A percentile compares a stretch with the other conserved stretches of the same genome.
phyloP scores from a whole-genome alignment of 306 rosid genomes.

The Malus orientalis region DNA sequence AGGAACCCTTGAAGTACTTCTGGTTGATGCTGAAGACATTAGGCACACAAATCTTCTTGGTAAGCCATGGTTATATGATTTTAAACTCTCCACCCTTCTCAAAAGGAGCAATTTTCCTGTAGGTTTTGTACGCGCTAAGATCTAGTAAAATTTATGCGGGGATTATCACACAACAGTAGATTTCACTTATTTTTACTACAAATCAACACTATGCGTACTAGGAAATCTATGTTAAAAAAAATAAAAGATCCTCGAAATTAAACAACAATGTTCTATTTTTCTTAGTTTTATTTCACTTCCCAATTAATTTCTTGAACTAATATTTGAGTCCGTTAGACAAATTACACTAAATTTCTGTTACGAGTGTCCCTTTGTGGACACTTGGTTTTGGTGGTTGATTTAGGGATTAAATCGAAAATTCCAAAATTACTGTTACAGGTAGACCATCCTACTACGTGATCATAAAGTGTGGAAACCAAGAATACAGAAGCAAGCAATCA shows the following conservation, averaged over 20 bases:
- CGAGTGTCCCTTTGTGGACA: conserved; percentile 9
- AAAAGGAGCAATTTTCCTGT: background rate
- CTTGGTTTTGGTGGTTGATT: too few species aligned
- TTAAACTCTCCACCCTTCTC: background rate
- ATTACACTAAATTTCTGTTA: background rate
- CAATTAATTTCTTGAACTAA: too few species aligned
- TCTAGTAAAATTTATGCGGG: too few species aligned
- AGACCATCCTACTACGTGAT: conserved; percentile 53
- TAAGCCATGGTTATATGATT: conserved; percentile 2
- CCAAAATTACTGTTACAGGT: conserved; percentile 12
- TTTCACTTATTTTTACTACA: background rate
- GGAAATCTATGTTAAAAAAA: background rate
- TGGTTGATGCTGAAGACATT: conserved; percentile 68
- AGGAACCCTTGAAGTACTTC: conserved; percentile 64
- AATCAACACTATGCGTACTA: background rate
- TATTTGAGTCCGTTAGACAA: background rate
- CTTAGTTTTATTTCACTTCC: too few species aligned
- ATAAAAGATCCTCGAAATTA: background rate
- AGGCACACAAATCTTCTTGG: conserved; percentile 58
- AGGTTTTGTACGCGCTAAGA: too few species aligned
- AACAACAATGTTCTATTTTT: too few species aligned
- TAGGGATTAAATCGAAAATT: too few species aligned
- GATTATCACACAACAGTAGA: background rate
- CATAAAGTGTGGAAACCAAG: conserved; percentile 48
- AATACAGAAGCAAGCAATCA: conserved; percentile 53